Conservation (phyloP, 495 filamentous ascomycete species). For the Annulohypoxylon moriforme region DNA sequence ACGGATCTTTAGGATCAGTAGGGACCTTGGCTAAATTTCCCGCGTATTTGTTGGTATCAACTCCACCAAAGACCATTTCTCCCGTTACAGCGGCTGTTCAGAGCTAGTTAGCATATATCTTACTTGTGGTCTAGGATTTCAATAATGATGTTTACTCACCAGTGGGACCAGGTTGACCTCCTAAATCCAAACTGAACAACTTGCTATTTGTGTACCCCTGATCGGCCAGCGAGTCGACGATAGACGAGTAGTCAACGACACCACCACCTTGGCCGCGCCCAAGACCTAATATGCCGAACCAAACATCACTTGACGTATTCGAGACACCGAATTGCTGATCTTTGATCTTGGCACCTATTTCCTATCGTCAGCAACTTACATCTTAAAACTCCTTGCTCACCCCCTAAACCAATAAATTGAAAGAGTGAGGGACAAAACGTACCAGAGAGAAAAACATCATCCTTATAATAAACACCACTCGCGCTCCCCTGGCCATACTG, state of each 20-base stretch:
- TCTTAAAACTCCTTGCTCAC: no score
- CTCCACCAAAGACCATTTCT: slow-evolving; percentile 82
- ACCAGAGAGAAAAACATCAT: slow-evolving; percentile 53
- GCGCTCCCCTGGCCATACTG: slow-evolving; percentile 50
- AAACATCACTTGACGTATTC: slow-evolving; percentile 50
- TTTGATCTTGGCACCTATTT: slow-evolving; percentile 49
- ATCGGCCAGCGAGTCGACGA: slow-evolving; percentile 71
- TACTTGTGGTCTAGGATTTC: background rate
- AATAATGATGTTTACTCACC: slow-evolving; percentile 34
- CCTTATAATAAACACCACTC: slow-evolving; percentile 48
- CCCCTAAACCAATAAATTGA: background rate
- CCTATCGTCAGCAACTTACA: slow-evolving; percentile 5
- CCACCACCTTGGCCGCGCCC: slow-evolving; percentile 63
- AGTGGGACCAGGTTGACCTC: slow-evolving; percentile 48
- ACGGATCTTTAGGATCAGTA: slow-evolving; percentile 50
- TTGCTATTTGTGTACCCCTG: slow-evolving; percentile 73
- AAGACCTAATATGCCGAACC: slow-evolving; percentile 80
- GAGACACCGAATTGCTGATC: slow-evolving; percentile 57
- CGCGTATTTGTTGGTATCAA: slow-evolving; percentile 78
- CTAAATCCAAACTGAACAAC: slow-evolving; percentile 77
- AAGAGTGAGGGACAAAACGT: slow-evolving; percentile 2
- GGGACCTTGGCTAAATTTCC: slow-evolving; percentile 65
- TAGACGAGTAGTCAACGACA: slow-evolving; percentile 68
- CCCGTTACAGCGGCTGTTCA: slow-evolving; percentile 61
- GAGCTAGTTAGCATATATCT: slow-evolving; percentile 15